Conservation (phyloP, 768 basidiomycete genomes). For the Leccinum uliginosum region DNA sequence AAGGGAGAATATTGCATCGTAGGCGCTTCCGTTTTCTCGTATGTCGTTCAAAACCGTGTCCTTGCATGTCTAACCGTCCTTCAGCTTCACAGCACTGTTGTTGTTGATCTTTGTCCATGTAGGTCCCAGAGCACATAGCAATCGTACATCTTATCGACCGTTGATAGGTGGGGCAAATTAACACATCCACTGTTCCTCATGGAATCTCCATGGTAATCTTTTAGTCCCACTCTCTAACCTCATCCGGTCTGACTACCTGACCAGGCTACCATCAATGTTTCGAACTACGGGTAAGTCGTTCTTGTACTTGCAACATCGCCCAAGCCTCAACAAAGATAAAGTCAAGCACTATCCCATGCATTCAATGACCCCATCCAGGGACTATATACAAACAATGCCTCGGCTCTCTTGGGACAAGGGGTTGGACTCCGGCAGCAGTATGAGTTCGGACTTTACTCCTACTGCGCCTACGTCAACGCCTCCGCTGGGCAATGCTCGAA, state of each 20-base stretch:
- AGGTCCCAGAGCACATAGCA: conserved; percentile 29
- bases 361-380: conserved; percentile 55
- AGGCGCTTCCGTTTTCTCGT: conserved; percentile 70
- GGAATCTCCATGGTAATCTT: conserved; percentile 65
- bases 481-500: conserved; percentile 63
- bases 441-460: conserved; percentile 76
- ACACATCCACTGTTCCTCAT: conserved; percentile 66
- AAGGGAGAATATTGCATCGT: conserved; percentile 77
- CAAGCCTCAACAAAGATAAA: conserved; percentile 22
- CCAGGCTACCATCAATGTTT: conserved; percentile 67
- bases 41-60: conserved; percentile 25
- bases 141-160: conserved; percentile 19
- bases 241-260: conserved; percentile 14
- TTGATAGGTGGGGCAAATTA: conserved; percentile 75
- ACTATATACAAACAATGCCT: conserved; percentile 64
- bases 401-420: conserved; percentile 50
- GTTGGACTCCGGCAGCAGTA: conserved; percentile 68
- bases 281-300: conserved; percentile 59
- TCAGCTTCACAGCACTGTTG: conserved; percentile 35
- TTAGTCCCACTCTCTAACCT: conserved; percentile 1
- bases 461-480: conserved; percentile 66
- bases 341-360: conserved; percentile 46
- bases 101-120: conserved; percentile 83
- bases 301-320: not conserved
- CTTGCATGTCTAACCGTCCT: conserved; percentile 11